These are phyloP conservation scores for Claviceps maximensis DNA, from an alignment of 2,329 filamentous ascomycete genomes.

Conservation along the genomic window DNA sequence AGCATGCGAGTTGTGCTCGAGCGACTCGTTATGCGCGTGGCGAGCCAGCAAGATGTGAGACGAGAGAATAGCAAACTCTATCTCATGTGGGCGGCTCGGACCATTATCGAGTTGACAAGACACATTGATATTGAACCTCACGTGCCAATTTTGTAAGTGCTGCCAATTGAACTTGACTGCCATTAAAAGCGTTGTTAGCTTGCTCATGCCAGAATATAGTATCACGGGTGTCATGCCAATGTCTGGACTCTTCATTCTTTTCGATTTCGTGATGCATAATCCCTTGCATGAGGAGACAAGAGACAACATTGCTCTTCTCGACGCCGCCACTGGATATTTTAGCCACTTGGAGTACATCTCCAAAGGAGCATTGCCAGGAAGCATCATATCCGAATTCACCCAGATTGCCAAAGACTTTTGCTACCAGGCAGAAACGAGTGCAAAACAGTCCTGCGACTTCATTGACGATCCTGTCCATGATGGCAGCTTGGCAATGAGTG, in stretches of 20 bases:
- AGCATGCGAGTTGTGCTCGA: constrained; percentile 18
- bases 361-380: constrained; percentile 7
- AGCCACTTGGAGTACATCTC: constrained; percentile 7
- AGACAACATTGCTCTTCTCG: constrained; percentile 8
- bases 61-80: constrained; percentile 11
- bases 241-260: constrained; percentile 11
- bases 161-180: background rate
- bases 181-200: background rate
- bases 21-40: constrained; percentile 16
- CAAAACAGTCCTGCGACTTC: background rate
- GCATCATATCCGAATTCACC: constrained; percentile 3
- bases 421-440: background rate
- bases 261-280: constrained; percentile 13
- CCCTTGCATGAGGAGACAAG: constrained; percentile 9
- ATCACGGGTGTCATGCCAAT: constrained; percentile 9
- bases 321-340: constrained; percentile 9
- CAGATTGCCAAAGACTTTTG: constrained; percentile 2
- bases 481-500: background rate
- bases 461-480: background rate
- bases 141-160: constrained; percentile 20
- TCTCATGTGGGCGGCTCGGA: constrained; percentile 19
- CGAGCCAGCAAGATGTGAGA: constrained; percentile 6
- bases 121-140: constrained; percentile 21
- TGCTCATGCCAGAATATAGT: constrained; percentile 2
- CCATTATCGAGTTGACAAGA: constrained; percentile 19